Conservation (phyloP, 768 basidiomycete species). For the Auriscalpium vulgare region DNA sequence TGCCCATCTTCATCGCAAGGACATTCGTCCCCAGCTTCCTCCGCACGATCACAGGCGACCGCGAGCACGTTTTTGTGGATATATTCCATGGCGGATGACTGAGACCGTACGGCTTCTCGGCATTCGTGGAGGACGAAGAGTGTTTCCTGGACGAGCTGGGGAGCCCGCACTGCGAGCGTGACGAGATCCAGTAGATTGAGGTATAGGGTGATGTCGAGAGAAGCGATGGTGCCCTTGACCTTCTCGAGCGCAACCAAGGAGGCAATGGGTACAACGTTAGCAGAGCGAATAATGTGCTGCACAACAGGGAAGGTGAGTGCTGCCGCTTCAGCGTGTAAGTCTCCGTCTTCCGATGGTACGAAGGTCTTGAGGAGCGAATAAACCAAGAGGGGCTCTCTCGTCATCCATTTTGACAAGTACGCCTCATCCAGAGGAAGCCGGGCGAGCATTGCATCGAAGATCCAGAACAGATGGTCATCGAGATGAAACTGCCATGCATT, state of each 20-base stretch:
- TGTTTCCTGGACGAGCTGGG: slow-evolving; percentile 48
- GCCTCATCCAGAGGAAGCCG: slow-evolving; percentile 13
- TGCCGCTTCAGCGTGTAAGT: slow-evolving; percentile 26
- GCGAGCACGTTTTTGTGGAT: slow-evolving; percentile 48
- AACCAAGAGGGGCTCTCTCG: slow-evolving; percentile 42
- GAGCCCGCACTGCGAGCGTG: slow-evolving; percentile 42
- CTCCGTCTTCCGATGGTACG: slow-evolving; percentile 31
- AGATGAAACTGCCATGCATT: slow-evolving; percentile 43
- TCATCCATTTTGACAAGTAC: slow-evolving; percentile 35
- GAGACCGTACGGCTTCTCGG: slow-evolving; percentile 19
- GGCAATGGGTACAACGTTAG: slow-evolving; percentile 46
- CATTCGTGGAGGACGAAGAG: slow-evolving; percentile 52
- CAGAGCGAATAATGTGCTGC: slow-evolving; percentile 43
- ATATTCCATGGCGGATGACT: slow-evolving; percentile 29
- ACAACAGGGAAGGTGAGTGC: slow-evolving; percentile 27
- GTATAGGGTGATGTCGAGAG: slow-evolving; percentile 35
- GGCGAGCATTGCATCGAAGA: not conserved
- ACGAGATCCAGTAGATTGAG: slow-evolving; percentile 45
- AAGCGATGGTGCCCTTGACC: slow-evolving; percentile 35
- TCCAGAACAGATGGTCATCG: slow-evolving; percentile 30
- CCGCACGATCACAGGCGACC: slow-evolving; percentile 54
- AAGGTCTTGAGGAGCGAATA: slow-evolving; percentile 43
- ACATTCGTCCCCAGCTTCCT: slow-evolving; percentile 60
- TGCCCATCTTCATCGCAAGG: slow-evolving; percentile 58
- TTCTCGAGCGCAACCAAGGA: slow-evolving; percentile 54